phyloP scores from a whole-genome alignment of 306 rosid genomes.

The Ormosia semicastrata region DNA sequence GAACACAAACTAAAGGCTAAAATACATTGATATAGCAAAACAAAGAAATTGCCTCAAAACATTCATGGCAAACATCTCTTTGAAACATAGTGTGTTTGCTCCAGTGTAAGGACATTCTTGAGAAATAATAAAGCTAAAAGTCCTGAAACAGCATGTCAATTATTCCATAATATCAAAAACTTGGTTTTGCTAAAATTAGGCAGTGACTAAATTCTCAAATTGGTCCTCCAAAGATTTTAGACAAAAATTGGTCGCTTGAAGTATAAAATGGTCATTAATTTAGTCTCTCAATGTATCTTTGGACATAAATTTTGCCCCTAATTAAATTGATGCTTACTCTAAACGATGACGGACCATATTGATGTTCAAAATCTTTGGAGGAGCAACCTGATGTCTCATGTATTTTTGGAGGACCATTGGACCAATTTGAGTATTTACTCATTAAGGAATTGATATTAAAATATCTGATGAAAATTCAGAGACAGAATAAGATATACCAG shows the following conservation, averaged over 20 bases:
- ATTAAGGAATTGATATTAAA: background rate
- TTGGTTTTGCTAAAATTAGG: background rate
- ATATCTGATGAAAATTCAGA: background rate
- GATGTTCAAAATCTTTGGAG: background rate
- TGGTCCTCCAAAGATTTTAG: background rate
- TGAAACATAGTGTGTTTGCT: constrained; percentile 59
- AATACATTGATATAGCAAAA: background rate
- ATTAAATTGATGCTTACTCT: background rate
- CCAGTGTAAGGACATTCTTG: too few relatives aligned
- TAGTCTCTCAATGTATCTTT: background rate
- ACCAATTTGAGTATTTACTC: background rate
- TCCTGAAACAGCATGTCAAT: background rate
- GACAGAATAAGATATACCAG: constrained; percentile 3
- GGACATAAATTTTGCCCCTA: background rate
- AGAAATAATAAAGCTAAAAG: background rate
- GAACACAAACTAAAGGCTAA: background rate
- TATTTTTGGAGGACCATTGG: too few relatives aligned
- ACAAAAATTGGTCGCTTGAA: too few relatives aligned
- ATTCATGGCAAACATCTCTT: constrained; percentile 18
- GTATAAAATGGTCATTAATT: too few relatives aligned
- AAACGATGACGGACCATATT: background rate
- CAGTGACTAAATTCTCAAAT: background rate
- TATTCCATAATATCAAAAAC: background rate
- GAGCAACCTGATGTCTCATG: too few relatives aligned
- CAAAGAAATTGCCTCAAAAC: constrained; percentile 57